phyloP scores from a whole-genome alignment of 192 early-diverging fungal genomes.

The Dissophora ornata region DNA sequence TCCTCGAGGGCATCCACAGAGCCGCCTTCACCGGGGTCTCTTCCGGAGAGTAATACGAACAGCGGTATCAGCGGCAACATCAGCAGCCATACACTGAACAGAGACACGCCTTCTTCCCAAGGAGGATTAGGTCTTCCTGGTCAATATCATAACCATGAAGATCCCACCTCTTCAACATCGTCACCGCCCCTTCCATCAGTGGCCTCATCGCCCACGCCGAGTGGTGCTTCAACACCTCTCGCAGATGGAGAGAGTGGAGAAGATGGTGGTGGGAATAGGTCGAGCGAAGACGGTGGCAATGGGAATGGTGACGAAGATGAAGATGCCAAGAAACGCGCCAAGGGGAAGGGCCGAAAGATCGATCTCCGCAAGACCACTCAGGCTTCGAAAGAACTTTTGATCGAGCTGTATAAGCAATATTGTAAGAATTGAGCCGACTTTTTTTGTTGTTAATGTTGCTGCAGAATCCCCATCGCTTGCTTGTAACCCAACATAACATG shows the following conservation, averaged over 20 bases:
- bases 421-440: slow-evolving; percentile 21
- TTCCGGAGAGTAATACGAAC: background rate
- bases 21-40: slow-evolving; percentile 12
- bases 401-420: slow-evolving; percentile 27
- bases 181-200: background rate
- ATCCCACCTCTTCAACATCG: slow-evolving; percentile 6
- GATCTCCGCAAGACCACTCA: slow-evolving; percentile 45
- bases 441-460: background rate
- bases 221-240: background rate
- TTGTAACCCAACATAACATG: too few species aligned
- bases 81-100: background rate
- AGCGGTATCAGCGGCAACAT: slow-evolving; percentile 5
- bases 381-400: slow-evolving; percentile 17
- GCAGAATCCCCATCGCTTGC: background rate
- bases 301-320: background rate
- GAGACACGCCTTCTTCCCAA: too few species aligned
- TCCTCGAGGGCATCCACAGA: background rate
- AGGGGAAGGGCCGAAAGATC: slow-evolving; percentile 24
- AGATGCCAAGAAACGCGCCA: slow-evolving; percentile 5
- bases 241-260: background rate
- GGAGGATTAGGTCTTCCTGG: background rate
- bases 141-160: slow-evolving; percentile 20
- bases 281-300: background rate
- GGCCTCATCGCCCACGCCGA: background rate
- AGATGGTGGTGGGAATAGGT: background rate